Percentiles rank a stretch among this genome's conserved stretches.
Evolutionary conservation across 164 flowering plant species (phyloP).

Genomic region (Vitis amurensis): DNA sequence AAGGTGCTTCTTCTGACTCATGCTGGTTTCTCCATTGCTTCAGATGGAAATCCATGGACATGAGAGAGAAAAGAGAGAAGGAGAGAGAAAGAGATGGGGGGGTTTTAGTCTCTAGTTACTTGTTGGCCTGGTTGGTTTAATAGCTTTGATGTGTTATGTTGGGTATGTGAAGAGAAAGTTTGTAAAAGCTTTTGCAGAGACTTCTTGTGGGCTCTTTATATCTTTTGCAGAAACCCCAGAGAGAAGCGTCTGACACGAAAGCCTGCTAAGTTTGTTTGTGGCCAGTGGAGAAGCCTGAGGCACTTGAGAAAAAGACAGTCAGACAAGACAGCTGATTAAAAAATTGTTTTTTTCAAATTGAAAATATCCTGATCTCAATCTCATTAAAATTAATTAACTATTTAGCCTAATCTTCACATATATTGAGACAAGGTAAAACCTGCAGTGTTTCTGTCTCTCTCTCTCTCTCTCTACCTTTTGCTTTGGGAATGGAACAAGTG

Average conservation of each 20-base stretch:
- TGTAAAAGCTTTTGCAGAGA: no score
- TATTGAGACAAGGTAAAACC: background rate
- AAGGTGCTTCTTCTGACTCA: slow-evolving; percentile 56
- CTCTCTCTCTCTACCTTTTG: slow-evolving; percentile 18
- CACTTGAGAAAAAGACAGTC: slow-evolving; percentile 46
- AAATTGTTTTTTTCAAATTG: background rate
- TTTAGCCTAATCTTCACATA: no score
- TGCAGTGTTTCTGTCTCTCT: slow-evolving; percentile 11
- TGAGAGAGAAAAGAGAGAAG: background rate
- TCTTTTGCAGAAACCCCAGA: background rate
- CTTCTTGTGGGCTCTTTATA: background rate
- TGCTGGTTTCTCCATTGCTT: slow-evolving; percentile 47
- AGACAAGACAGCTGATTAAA: slow-evolving; percentile 54
- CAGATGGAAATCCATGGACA: slow-evolving; percentile 49
- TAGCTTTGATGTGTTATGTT: no score
- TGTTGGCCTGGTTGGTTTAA: no score
- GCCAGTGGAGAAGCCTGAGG: slow-evolving; percentile 35
- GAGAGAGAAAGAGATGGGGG: slow-evolving; percentile 14
- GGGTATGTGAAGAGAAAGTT: no score
- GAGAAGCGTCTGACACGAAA: slow-evolving; percentile 25
- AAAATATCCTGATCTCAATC: no score
- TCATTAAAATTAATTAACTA: no score
- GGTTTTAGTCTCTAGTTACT: no score
- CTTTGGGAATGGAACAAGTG: slow-evolving; percentile 27
- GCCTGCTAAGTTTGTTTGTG: slow-evolving; percentile 44